A percentile compares a stretch with the other conserved stretches of the same genome.
Conservation (phyloP, 1,139 yeast genomes). For the Suhomyces taliae region DNA sequence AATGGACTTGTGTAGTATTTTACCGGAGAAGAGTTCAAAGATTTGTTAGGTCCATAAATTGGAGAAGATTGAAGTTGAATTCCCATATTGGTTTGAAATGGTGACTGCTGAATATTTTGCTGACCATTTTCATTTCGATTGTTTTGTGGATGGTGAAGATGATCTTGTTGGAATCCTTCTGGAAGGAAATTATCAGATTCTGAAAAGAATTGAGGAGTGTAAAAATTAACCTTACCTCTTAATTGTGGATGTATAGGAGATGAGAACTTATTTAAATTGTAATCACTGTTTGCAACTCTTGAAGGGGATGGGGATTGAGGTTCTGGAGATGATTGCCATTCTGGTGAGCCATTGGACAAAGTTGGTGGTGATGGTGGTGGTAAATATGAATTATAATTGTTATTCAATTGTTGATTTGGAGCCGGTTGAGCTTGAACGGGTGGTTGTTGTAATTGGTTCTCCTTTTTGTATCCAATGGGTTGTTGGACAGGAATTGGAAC, state of each 20-base stretch:
- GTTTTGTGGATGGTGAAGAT: slow-evolving; percentile 11
- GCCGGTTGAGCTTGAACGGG: slow-evolving; percentile 4
- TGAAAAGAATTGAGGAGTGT: slow-evolving; percentile 44
- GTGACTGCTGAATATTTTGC: slow-evolving; percentile 6
- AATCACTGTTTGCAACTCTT: slow-evolving; percentile 7
- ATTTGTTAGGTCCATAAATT: slow-evolving; percentile 15
- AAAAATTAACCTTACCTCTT: slow-evolving; percentile 26
- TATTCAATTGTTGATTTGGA: slow-evolving; percentile 9
- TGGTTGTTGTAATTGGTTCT: slow-evolving; percentile 1
- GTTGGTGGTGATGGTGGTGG: slow-evolving; percentile 50
- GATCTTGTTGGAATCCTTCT: slow-evolving; percentile 5
- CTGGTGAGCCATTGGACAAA: slow-evolving; percentile 37
- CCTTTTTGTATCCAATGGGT: slow-evolving; percentile 24
- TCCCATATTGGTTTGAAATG: slow-evolving; percentile 5
- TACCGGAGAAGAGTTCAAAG: slow-evolving; percentile 35
- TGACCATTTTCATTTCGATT: neutral
- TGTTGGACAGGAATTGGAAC: slow-evolving; percentile 47
- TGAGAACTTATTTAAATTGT: slow-evolving; percentile 16
- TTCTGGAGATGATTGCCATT: slow-evolving; percentile 44
- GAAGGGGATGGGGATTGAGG: slow-evolving; percentile 38
- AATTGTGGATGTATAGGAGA: slow-evolving; percentile 32
- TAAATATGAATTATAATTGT: slow-evolving; percentile 26
- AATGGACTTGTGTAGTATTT: slow-evolving; percentile 30
- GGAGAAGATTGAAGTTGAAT: slow-evolving; percentile 30
- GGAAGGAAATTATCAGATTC: slow-evolving; percentile 18